These are phyloP conservation scores for Meira miltonrushii DNA, from an alignment of 1,284 basidiomycete genomes.

Conservation along the genomic window DNA sequence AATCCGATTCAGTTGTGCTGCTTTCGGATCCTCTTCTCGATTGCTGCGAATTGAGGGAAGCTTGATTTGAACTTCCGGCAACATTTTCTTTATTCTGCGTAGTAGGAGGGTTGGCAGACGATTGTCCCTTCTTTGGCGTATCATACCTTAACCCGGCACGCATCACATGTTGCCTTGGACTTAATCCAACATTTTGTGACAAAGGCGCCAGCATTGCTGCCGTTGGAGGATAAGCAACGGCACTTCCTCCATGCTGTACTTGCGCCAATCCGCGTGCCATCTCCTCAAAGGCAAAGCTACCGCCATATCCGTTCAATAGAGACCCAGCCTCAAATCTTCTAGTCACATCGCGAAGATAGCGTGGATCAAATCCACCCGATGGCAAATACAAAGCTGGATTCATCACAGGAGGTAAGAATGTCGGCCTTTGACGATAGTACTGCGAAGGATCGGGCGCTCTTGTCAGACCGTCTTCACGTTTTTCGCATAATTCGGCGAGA, in stretches of 20 bases:
- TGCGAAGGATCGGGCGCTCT: constrained; percentile 41
- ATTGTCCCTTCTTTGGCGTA: constrained; percentile 4
- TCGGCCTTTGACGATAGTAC: constrained; percentile 13
- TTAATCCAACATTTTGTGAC: constrained; percentile 40
- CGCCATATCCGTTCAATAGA: constrained; percentile 24
- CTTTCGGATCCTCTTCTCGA: no score
- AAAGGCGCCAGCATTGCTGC: constrained; percentile 47
- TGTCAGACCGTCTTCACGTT: constrained; percentile 47
- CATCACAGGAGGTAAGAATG: not conserved
- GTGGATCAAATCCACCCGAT: not conserved
- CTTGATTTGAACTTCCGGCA: no score
- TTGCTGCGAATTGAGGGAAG: no score
- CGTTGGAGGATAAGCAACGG: constrained; percentile 37
- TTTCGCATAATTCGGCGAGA: constrained; percentile 48
- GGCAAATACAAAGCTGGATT: not conserved
- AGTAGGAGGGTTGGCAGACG: not conserved
- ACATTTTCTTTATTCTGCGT: not conserved
- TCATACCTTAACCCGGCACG: constrained; percentile 7
- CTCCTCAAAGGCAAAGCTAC: constrained; percentile 47
- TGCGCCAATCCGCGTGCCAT: constrained; percentile 42
- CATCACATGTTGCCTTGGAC: constrained; percentile 14
- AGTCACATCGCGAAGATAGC: constrained; percentile 5
- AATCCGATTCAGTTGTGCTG: no score
- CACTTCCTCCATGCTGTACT: constrained; percentile 20
- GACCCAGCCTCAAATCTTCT: not conserved